Percentiles rank a stretch among this genome's conserved stretches.
phyloP scores from a whole-genome alignment of 129 eudicot species.

The Tagetes patula region DNA sequence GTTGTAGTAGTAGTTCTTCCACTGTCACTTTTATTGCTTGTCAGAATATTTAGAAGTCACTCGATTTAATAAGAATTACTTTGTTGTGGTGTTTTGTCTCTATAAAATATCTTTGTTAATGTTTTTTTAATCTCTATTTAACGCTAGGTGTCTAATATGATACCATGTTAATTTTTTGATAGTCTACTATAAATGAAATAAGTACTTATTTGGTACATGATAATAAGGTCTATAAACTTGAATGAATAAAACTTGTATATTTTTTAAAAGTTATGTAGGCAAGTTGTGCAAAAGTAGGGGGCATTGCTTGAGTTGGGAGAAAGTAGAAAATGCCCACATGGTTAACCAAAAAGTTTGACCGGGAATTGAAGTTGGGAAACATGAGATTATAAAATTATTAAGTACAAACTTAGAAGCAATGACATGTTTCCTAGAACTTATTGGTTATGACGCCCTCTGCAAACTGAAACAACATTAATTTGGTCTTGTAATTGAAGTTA shows the following conservation, averaged over 20 bases:
- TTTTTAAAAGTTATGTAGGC: not conserved
- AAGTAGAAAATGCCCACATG: slow-evolving; percentile 19
- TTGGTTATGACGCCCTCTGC: slow-evolving; percentile 23
- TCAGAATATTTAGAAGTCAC: not conserved
- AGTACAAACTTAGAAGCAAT: slow-evolving; percentile 27
- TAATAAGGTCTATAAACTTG: not conserved
- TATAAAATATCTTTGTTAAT: too few relatives aligned
- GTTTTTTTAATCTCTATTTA: too few relatives aligned
- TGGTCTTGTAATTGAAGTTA: slow-evolving; percentile 34
- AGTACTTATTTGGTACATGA: too few relatives aligned
- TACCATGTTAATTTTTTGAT: too few relatives aligned
- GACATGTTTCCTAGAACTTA: slow-evolving; percentile 25
- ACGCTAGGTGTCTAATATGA: too few relatives aligned
- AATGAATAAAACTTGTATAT: not conserved
- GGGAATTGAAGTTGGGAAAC: not conserved
- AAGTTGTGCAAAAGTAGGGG: slow-evolving; percentile 24
- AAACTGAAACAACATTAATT: slow-evolving; percentile 26
- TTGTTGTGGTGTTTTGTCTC: not conserved
- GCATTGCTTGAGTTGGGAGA: slow-evolving; percentile 30
- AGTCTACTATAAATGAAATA: too few relatives aligned
- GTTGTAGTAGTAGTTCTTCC: not conserved
- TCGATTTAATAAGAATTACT: not conserved
- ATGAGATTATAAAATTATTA: not conserved
- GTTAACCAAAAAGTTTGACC: slow-evolving; percentile 26
- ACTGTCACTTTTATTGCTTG: not conserved